A percentile compares a stretch with the other conserved stretches of the same genome.
These are phyloP conservation scores for Lentinus polychrous DNA, from an alignment of 1,284 basidiomycete genomes.

Conservation along the genomic window DNA sequence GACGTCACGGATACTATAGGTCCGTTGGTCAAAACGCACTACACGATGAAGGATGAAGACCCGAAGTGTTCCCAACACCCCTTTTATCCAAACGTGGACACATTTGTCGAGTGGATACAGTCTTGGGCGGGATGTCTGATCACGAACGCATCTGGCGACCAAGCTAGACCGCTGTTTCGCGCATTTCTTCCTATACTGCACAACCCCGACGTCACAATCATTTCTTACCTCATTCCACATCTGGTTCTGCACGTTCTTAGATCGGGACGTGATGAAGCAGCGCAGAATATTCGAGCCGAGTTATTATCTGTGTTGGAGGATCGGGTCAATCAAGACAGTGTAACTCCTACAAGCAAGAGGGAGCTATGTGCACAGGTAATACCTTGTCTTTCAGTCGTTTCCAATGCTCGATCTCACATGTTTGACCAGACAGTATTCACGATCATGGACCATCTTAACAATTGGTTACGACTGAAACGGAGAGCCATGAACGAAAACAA, in stretches of 20 bases:
- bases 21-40: conserved; percentile 80
- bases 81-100: conserved; percentile 70
- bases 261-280: conserved; percentile 61
- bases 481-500: conserved; percentile 50
- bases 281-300: conserved; percentile 68
- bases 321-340: conserved; percentile 63
- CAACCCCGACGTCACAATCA: conserved; percentile 88
- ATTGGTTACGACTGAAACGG: conserved; percentile 74
- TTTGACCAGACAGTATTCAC: conserved; percentile 77
- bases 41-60: conserved; percentile 37
- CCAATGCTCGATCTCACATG: not conserved
- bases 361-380: conserved; percentile 84
- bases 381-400: not conserved
- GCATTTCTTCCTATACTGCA: conserved; percentile 69
- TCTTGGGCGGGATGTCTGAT: conserved; percentile 88
- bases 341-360: conserved; percentile 68
- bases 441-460: conserved; percentile 91
- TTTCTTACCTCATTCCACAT: conserved; percentile 88
- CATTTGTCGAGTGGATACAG: conserved; percentile 96
- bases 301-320: conserved; percentile 82
- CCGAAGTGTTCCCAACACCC: conserved; percentile 42
- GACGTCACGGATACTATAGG: conserved; percentile 84
- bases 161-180: conserved; percentile 67
- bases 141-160: conserved; percentile 47
- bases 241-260: conserved; percentile 85